A percentile compares a stretch with the other conserved stretches of the same genome.
Conservation (phyloP, 106 monocot species). For the Dioscorea zingiberensis region DNA sequence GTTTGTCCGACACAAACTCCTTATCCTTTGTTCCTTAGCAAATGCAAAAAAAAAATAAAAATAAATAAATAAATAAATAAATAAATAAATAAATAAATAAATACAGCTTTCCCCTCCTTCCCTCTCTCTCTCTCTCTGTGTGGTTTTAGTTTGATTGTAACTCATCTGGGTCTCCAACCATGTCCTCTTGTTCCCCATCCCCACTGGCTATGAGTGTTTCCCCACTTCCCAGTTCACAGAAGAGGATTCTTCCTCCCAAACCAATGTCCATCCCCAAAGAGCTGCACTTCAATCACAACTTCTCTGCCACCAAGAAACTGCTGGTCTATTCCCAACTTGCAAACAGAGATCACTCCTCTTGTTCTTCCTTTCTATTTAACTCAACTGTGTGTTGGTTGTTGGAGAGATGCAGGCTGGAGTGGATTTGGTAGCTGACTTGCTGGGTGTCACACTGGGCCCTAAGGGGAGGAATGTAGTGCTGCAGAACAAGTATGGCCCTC, state of each 20-base stretch:
- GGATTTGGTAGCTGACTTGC: slow-evolving; percentile 69
- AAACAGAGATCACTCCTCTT: neutral
- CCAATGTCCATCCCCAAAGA: slow-evolving; percentile 58
- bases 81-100: too few relatives aligned
- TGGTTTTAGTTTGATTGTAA: too few relatives aligned
- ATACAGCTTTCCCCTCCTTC: too few relatives aligned
- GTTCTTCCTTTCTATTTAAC: neutral
- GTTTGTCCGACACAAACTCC: too few relatives aligned
- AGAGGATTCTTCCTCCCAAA: slow-evolving; percentile 1
- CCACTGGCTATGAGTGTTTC: slow-evolving; percentile 4
- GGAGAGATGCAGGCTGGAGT: slow-evolving; percentile 59
- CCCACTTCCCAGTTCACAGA: slow-evolving; percentile 23
- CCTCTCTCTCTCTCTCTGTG: too few relatives aligned
- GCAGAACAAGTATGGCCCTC: slow-evolving; percentile 84
- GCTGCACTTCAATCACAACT: slow-evolving; percentile 75
- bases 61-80: too few relatives aligned
- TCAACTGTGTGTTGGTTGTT: neutral
- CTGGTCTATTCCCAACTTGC: slow-evolving; percentile 28
- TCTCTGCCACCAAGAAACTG: slow-evolving; percentile 84
- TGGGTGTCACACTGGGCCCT: slow-evolving; percentile 88
- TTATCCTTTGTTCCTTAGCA: too few relatives aligned
- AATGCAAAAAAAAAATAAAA: too few relatives aligned
- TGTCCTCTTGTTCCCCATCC: slow-evolving; percentile 19
- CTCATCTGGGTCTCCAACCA: too few relatives aligned
- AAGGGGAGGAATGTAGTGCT: slow-evolving; percentile 90